A percentile compares a stretch with the other conserved stretches of the same genome.
Conservation (phyloP, 2,329 filamentous ascomycete species). For the Fusarium mangiferae region DNA sequence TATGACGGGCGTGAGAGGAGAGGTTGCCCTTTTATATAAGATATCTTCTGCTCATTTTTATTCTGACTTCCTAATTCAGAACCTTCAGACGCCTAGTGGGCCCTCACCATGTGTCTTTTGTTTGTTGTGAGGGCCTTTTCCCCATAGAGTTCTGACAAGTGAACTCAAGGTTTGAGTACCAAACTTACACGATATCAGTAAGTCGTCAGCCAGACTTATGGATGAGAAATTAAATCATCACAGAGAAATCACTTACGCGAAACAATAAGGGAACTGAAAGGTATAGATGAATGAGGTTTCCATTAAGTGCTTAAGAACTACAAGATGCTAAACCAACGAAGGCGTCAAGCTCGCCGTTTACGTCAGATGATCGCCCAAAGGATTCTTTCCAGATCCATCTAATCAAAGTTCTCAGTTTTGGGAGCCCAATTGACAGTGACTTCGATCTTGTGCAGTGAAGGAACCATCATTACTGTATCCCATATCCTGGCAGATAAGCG, state of each 20-base stretch:
- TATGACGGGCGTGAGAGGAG: not conserved
- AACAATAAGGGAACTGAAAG: not conserved
- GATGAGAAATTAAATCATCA: no score
- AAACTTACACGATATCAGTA: not conserved
- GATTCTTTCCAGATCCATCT: not conserved
- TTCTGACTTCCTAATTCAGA: not conserved
- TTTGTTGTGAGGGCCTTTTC: not conserved
- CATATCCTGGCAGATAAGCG: not conserved
- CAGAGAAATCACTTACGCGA: not conserved
- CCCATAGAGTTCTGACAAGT: not conserved
- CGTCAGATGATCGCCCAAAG: not conserved
- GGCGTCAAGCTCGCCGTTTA: no score
- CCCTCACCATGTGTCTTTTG: rapidly evolving
- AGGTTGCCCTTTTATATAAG: not conserved
- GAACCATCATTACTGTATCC: not conserved
- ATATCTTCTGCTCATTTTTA: not conserved
- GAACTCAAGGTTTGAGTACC: not conserved
- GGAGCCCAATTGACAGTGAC: not conserved
- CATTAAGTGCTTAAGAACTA: not conserved
- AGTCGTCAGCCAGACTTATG: no score
- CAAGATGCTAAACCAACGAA: no score
- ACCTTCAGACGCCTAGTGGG: not conserved
- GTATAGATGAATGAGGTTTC: not conserved
- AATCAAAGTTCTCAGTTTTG: not conserved
- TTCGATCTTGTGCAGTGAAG: not conserved